Base-by-base conservation (phyloP, 345 rosid species). In the Cochlearia excelsa region DNA sequence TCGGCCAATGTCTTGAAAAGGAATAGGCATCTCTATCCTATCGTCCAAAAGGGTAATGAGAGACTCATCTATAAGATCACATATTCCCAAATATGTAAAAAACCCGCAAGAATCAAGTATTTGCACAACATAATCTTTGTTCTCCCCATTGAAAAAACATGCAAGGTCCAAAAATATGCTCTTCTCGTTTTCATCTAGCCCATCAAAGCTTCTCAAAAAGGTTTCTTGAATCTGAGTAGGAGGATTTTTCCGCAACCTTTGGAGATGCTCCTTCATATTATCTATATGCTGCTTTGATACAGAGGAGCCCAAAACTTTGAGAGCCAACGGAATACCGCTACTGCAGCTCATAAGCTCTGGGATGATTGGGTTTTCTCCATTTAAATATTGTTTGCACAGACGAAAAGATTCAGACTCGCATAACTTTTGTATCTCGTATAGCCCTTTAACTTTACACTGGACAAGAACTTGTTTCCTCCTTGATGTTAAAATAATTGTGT, bases 101-200 rank as follows among this genome's bases (percentile, higher is more conserved):
- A 5, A 6, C 10, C 65, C 62, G 11, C 69, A 66, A 23, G 39
- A 62, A 9, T 68, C 77, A 3, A 76, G 66, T 2, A 76, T 46
- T 3, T 45, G n/a, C 11, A 4, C 46, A 27, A 75, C 67, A 11
- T 0, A 1, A n/a, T 73, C 34, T 31, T 1, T 51, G 0, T 35
- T 3, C 7, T 37, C 48, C 6, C 75, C 71, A 9, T 38, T 64
- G 5, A 75, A 75, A 41, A 78, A 78, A 57, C 77, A 75, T 23
- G 77, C 79, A 0, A 81, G 50, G 43, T 78, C 82, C 8, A 76
- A 59, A 73, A 78, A 74, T 3, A 59, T 57, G 6, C 9, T 35
- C 63, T 71, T 62, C 29, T 56, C 70, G 2, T 63, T 4, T 4
- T 62, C 65, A 30, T 59, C n/a, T 6, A 57, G 67, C 31, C 59